Conservation (phyloP, 176 grass and related monocot species). For the Themeda triandra region DNA sequence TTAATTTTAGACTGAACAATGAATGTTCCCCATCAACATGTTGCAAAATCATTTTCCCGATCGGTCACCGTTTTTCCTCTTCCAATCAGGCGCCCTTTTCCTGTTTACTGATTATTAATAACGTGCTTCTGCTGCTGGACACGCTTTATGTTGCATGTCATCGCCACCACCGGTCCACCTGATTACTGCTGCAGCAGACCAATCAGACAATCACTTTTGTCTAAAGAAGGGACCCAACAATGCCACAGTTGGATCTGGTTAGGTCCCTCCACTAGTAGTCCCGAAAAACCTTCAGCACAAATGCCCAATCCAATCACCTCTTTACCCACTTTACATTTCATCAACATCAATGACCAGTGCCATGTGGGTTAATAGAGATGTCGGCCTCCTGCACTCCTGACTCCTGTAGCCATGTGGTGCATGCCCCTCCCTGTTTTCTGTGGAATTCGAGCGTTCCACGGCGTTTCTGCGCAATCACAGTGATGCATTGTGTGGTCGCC, state of each 20-base stretch:
- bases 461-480: background rate
- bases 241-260: background rate
- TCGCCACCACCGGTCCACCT: background rate
- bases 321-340: background rate
- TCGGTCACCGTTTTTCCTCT: background rate
- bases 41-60: background rate
- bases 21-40: background rate
- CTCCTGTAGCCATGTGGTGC: too few species aligned
- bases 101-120: background rate
- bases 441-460: background rate
- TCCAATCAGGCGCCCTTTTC: background rate
- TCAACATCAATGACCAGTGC: background rate
- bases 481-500: background rate
- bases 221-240: background rate
- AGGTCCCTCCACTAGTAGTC: slow-evolving; percentile 5
- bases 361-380: background rate
- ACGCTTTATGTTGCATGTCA: background rate
- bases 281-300: background rate
- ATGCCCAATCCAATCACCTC: slow-evolving; percentile 5
- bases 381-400: too few species aligned
- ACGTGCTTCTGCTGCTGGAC: background rate
- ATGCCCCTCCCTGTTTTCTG: background rate
- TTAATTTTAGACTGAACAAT: too few species aligned
- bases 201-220: slow-evolving; percentile 3
- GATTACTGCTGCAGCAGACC: background rate